phyloP scores from a whole-genome alignment of 2,329 filamentous ascomycete genomes.

The Colletotrichum camelliae region DNA sequence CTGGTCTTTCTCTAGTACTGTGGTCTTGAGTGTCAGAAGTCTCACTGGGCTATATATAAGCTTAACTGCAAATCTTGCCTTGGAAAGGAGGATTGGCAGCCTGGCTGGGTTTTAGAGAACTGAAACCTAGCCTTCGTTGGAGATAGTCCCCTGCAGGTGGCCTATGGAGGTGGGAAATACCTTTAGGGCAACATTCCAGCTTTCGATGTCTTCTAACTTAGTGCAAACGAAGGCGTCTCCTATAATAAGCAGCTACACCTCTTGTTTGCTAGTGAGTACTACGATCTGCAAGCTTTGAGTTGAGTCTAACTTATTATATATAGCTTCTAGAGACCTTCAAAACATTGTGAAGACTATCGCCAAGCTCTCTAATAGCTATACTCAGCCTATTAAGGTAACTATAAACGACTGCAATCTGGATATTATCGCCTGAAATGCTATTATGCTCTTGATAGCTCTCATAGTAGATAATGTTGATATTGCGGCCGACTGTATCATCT shows the following conservation, averaged over 20 bases:
- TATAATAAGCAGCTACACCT: background rate
- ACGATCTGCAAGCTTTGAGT: background rate
- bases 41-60: constrained; percentile 35
- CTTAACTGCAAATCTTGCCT: constrained; percentile 32
- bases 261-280: constrained; percentile 9
- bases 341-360: constrained; percentile 47
- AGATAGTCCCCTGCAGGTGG: background rate
- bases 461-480: background rate
- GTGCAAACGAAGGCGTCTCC: too few relatives aligned
- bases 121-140: constrained; percentile 29
- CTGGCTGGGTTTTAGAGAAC: constrained; percentile 30
- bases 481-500: constrained; percentile 22
- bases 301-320: background rate
- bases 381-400: constrained; percentile 25
- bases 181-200: constrained; percentile 18
- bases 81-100: constrained; percentile 31
- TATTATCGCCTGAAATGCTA: constrained; percentile 41
- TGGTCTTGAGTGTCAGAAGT: too few relatives aligned
- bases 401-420: constrained; percentile 45
- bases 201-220: background rate
- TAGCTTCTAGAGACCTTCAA: constrained; percentile 49
- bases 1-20: constrained; percentile 20
- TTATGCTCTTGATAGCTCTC: constrained; percentile 39
- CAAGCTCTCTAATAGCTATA: constrained; percentile 33
- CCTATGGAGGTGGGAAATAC: background rate